Conservation (phyloP, 805 yeast species). For the Metschnikowia kunwiensis region DNA sequence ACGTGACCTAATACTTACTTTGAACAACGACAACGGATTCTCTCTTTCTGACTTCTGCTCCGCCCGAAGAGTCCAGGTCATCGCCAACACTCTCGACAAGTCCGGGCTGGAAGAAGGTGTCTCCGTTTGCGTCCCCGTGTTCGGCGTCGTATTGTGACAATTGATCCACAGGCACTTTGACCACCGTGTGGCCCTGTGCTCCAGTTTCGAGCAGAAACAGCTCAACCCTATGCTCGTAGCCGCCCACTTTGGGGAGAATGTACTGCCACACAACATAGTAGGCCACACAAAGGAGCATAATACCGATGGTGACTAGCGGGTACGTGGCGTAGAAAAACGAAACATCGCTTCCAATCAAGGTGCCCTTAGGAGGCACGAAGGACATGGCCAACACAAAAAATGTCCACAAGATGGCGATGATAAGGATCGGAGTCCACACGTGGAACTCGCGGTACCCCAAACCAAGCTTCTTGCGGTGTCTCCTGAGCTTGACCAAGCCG, state of each 20-base stretch:
- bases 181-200: conserved; percentile 38
- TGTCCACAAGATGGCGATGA: conserved; percentile 31
- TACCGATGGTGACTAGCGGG: conserved; percentile 37
- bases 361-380: conserved; percentile 42
- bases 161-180: conserved; percentile 31
- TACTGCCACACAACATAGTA: conserved; percentile 39
- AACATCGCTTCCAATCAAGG: conserved; percentile 40
- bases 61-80: conserved; percentile 1
- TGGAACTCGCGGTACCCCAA: conserved; percentile 18
- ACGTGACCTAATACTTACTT: neutral
- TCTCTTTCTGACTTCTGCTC: neutral
- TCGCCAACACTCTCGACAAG: neutral
- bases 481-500: conserved; percentile 28
- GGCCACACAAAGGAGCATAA: conserved; percentile 28
- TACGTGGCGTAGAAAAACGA: conserved; percentile 43
- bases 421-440: conserved; percentile 26
- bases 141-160: conserved; percentile 32
- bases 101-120: conserved; percentile 6
- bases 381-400: conserved; percentile 41
- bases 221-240: conserved; percentile 31
- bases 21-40: conserved; percentile 5
- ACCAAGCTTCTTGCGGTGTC: conserved; percentile 25
- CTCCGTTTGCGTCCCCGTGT: conserved; percentile 13
- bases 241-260: conserved; percentile 31
- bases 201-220: conserved; percentile 34